Evolutionary conservation across 208 protist genomes (phyloP).

Genomic region (Trypanosoma conorhini): DNA sequence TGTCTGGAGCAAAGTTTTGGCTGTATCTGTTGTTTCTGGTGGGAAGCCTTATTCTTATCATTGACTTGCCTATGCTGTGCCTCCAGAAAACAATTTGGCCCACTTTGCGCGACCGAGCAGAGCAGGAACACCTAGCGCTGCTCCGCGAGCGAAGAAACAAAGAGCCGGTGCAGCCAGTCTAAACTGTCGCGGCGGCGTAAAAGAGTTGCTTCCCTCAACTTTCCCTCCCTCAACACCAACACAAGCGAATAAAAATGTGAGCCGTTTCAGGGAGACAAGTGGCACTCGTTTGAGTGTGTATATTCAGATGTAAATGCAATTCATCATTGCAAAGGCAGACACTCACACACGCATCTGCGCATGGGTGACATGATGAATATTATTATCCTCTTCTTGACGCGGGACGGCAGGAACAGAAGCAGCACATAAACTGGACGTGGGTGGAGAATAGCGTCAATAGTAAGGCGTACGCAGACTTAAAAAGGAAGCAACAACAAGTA

Average conservation of each 20-base stretch:
- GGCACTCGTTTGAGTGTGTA: too few species aligned
- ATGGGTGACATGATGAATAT: too few species aligned
- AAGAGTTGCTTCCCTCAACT: not conserved
- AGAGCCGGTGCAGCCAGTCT: not conserved
- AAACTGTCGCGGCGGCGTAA: not conserved
- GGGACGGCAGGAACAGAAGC: too few species aligned
- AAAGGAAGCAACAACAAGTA: too few species aligned
- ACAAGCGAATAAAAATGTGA: not conserved
- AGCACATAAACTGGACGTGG: too few species aligned
- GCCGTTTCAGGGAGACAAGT: not conserved
- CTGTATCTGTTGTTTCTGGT: conserved; percentile 67
- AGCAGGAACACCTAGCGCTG: conserved; percentile 34
- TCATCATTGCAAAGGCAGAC: too few species aligned
- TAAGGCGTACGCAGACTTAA: too few species aligned
- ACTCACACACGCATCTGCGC: too few species aligned
- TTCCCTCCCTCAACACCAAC: not conserved
- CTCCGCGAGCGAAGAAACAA: not conserved
- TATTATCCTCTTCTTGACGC: too few species aligned
- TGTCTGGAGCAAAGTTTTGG: conserved; percentile 72
- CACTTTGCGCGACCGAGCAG: conserved; percentile 58
- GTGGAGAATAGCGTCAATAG: too few species aligned
- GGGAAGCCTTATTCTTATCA: conserved; percentile 37
- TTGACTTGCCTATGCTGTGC: conserved; percentile 54
- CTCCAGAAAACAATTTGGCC: conserved; percentile 64
- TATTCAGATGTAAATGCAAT: too few species aligned